A percentile compares a stretch with the other conserved stretches of the same genome.
Conservation (phyloP, 352 stramenopile genomes). For the Globisporangium acanthophoron region DNA sequence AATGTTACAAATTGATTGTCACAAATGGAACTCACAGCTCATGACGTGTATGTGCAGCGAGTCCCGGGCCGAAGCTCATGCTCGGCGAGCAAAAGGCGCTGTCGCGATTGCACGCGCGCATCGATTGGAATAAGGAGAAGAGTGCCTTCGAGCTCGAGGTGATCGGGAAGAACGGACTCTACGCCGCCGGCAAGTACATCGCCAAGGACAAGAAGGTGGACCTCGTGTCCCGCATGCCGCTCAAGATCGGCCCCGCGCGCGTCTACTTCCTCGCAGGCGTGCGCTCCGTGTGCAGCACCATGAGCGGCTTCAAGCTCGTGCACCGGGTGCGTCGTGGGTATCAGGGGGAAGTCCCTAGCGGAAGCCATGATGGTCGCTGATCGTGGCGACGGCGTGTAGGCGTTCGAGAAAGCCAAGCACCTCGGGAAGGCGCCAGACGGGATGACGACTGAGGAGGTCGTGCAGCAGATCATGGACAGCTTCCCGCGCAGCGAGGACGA, state of each 20-base stretch:
- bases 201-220: slow-evolving; percentile 69
- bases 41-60: slow-evolving; percentile 7
- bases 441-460: slow-evolving; percentile 57
- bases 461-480: slow-evolving; percentile 67
- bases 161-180: slow-evolving; percentile 82
- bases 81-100: slow-evolving; percentile 83
- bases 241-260: slow-evolving; percentile 73
- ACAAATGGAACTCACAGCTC: background rate
- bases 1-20: background rate
- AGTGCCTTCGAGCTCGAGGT: slow-evolving; percentile 73
- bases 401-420: slow-evolving; percentile 72
- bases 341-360: too few relatives aligned
- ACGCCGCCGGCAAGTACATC: slow-evolving; percentile 59
- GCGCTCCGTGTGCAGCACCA: slow-evolving; percentile 68
- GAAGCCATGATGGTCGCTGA: too few relatives aligned
- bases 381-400: slow-evolving; percentile 16
- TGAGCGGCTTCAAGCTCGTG: slow-evolving; percentile 80
- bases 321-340: slow-evolving; percentile 34
- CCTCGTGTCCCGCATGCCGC: slow-evolving; percentile 58
- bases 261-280: slow-evolving; percentile 76
- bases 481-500: slow-evolving; percentile 73
- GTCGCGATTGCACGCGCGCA: slow-evolving; percentile 65
- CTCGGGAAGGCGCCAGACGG: slow-evolving; percentile 19
- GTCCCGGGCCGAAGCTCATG: slow-evolving; percentile 40
- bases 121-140: slow-evolving; percentile 72